Evolutionary conservation across 331 rosid genomes (phyloP), one percentile per base, ranked within the genome.

Genomic region (Telfairia occidentalis): DNA sequence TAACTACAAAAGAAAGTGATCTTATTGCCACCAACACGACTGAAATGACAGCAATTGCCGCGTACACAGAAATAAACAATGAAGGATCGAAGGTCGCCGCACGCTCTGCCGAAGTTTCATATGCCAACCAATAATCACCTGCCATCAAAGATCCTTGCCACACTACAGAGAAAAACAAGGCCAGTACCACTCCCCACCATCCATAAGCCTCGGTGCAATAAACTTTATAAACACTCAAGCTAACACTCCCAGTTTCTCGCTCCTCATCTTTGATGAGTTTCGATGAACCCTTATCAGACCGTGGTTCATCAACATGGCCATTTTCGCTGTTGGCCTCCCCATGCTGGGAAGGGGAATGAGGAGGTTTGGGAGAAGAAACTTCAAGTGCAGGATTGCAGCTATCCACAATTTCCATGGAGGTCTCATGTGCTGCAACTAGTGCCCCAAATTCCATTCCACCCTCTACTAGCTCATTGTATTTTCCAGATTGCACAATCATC

Each of bases 381-480:
- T 73, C 81, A 9, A 87, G 80, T 5, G 53, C 48, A 1, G 24
- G 55, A 0, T 87, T 75, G 12, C 94, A 83, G 42, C 79, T 84
- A 38, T 93, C 98, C 46, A 93, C 98, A 45, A 93, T 95, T 59
- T 90, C 98, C 98, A 93, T 93, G 13, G 98, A 93, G 75, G 83
- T 77, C 21, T 93, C 97, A 19, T 93, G 98, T 13, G 98, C 97
- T 30, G 90, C 90, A 32, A 93, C 98, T 40, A 93, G 85, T 16
- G 85, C 83, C 76, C 87, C 82, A 72, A 93, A 93, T 76, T 89
- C 98, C 83, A 89, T 7, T 81, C 90, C 96, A 9, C 87, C 76
- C 29, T 81, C 79, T 42, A 85, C 82, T 59, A 90, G 82, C 21
- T 86, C 89, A 18, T 88, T 50, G 77, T 90, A 93, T 83, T 85